A percentile compares a stretch with the other conserved stretches of the same genome.
Evolutionary conservation across 805 yeast genomes (phyloP).

Genomic region (Lipomyces spencermartinsiae): DNA sequence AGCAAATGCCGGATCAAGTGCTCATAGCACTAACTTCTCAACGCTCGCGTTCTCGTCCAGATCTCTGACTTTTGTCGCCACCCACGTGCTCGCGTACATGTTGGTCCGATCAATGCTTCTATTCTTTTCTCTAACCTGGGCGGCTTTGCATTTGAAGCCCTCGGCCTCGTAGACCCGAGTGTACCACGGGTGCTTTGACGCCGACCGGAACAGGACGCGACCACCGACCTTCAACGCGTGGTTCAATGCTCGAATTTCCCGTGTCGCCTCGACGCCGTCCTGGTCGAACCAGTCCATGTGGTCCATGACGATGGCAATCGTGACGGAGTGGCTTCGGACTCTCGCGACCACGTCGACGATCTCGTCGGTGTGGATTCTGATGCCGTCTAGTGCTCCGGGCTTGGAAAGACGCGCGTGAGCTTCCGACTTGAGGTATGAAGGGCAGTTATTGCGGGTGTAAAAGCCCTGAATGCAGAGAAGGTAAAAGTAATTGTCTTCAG

Average conservation of each 20-base stretch:
- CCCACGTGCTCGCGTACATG: conserved; percentile 91
- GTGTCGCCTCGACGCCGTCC: conserved; percentile 63
- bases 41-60: conserved; percentile 25
- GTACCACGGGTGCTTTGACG: conserved; percentile 79
- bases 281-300: conserved; percentile 93
- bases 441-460: conserved; percentile 70
- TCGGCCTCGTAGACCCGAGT: conserved; percentile 66
- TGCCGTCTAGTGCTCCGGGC: conserved; percentile 65
- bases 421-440: conserved; percentile 69
- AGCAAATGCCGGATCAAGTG: not conserved
- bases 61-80: conserved; percentile 44
- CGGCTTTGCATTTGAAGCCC: conserved; percentile 74
- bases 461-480: conserved; percentile 68
- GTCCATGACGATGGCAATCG: conserved; percentile 85
- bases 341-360: conserved; percentile 76
- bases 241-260: conserved; percentile 69
- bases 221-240: conserved; percentile 71
- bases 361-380: conserved; percentile 80
- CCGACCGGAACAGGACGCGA: conserved; percentile 76
- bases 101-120: conserved; percentile 77
- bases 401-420: conserved; percentile 60
- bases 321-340: conserved; percentile 64
- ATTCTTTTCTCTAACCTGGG: conserved; percentile 69
- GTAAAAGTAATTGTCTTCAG: conserved; percentile 79
- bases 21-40: conserved; percentile 13